These are phyloP conservation scores for Trichomonas gallinae DNA, from an alignment of 208 protist species.

Conservation along the genomic window DNA sequence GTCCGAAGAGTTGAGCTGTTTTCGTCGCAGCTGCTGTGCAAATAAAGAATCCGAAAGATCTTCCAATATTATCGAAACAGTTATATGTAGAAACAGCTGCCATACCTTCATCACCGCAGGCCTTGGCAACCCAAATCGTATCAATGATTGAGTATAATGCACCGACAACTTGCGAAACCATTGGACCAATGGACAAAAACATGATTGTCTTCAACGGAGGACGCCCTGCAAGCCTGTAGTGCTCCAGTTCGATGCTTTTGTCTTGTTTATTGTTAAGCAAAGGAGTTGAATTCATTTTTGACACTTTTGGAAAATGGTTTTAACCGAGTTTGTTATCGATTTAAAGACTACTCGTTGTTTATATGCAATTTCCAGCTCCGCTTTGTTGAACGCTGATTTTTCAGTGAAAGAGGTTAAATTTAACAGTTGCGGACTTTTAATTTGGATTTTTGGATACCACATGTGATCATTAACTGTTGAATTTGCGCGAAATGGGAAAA, in stretches of 20 bases:
- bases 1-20: not conserved
- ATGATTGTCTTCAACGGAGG: not conserved
- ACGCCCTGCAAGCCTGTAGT: not conserved
- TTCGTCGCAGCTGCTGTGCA: not conserved
- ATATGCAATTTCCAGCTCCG: too few relatives aligned
- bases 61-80: not conserved
- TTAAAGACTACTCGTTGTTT: too few relatives aligned
- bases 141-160: not conserved
- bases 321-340: too few relatives aligned
- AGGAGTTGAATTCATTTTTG: not conserved
- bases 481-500: too few relatives aligned
- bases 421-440: too few relatives aligned
- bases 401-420: too few relatives aligned
- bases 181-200: not conserved
- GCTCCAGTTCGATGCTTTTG: not conserved
- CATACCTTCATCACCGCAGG: not conserved
- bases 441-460: too few relatives aligned
- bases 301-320: too few relatives aligned
- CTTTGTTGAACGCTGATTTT: too few relatives aligned
- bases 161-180: not conserved
- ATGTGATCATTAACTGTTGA: too few relatives aligned
- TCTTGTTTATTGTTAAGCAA: not conserved
- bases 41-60: not conserved
- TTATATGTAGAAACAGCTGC: not conserved
- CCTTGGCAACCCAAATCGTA: constrained; percentile 1